Evolutionary conservation across 495 filamentous ascomycete species (phyloP).

Genomic region (Hyaloscypha bicolor): DNA sequence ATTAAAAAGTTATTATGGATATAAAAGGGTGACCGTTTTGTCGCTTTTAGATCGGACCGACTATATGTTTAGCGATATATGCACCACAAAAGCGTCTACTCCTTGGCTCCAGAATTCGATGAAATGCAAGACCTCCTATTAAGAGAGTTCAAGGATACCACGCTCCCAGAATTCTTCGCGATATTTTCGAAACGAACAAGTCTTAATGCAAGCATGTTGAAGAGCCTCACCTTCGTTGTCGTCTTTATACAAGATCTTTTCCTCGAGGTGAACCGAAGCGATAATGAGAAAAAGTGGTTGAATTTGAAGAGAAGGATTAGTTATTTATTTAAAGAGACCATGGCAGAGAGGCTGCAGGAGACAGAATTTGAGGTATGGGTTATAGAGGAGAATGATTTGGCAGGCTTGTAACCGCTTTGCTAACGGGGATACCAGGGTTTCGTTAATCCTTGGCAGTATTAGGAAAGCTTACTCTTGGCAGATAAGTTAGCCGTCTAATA

Average conservation of each 20-base stretch:
- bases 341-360: neutral
- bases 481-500: too few relatives aligned
- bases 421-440: too few relatives aligned
- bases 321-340: neutral
- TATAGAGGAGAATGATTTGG: neutral
- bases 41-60: too few relatives aligned
- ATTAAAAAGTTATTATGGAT: too few relatives aligned
- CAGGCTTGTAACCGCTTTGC: neutral
- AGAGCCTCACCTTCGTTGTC: conserved; percentile 13
- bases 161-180: conserved; percentile 16
- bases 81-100: neutral
- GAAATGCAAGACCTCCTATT: conserved; percentile 3
- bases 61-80: too few relatives aligned
- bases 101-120: neutral
- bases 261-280: neutral
- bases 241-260: neutral
- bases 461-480: too few relatives aligned
- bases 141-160: conserved; percentile 19
- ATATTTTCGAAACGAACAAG: conserved; percentile 20
- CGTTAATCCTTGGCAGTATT: too few relatives aligned
- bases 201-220: conserved; percentile 11
- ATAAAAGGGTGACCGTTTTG: too few relatives aligned
- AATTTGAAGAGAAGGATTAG: conserved; percentile 7
- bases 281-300: neutral
- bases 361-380: neutral